phyloP scores from a whole-genome alignment of 805 yeast genomes.

The Wickerhamiella parazyma region DNA sequence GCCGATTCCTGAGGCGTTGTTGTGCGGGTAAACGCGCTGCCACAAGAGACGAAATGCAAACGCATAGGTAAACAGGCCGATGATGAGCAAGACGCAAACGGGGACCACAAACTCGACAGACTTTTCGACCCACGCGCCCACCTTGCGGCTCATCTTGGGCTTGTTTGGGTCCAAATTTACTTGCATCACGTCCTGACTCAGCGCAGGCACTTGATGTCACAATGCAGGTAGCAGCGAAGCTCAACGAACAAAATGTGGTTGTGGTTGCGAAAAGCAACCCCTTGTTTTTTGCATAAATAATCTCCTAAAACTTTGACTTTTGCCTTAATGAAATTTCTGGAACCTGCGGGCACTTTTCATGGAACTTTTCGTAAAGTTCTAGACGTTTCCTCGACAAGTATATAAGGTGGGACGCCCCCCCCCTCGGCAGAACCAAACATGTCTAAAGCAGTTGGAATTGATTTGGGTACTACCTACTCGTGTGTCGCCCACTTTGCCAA shows the following conservation, averaged over 20 bases:
- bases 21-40: constrained; percentile 21
- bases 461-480: constrained; percentile 77
- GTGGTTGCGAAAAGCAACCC: too few species aligned
- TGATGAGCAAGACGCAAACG: constrained; percentile 7
- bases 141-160: not conserved
- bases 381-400: constrained; percentile 6
- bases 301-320: not conserved
- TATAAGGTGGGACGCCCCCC: constrained; percentile 7
- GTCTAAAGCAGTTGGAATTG: constrained; percentile 14
- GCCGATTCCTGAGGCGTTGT: constrained; percentile 23
- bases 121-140: not conserved
- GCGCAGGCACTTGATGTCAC: not conserved
- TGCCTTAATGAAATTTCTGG: not conserved
- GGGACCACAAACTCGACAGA: constrained; percentile 6
- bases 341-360: not conserved
- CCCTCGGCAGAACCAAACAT: not conserved
- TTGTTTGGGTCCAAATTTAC: constrained; percentile 8
- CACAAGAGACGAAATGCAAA: constrained; percentile 35
- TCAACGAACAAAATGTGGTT: too few species aligned
- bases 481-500: constrained; percentile 92
- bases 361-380: not conserved
- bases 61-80: constrained; percentile 34
- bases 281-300: not conserved
- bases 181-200: constrained; percentile 3
- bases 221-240: not conserved